Conservation (phyloP, 78 protist species). For the slime mould (Dictyostelium discoideum) region DNA sequence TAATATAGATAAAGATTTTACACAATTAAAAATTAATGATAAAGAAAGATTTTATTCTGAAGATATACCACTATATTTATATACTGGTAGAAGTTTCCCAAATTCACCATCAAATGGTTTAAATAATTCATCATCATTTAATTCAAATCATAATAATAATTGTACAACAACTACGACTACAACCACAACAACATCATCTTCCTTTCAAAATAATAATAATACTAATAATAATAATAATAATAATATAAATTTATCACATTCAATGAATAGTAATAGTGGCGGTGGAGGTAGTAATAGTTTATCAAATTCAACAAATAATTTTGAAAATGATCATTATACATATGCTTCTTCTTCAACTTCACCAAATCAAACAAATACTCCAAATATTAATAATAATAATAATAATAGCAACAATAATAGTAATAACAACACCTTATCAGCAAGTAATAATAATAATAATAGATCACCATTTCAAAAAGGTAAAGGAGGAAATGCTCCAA, state of each 20-base stretch:
- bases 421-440: neutral
- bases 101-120: slow-evolving; percentile 38
- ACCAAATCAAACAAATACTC: neutral
- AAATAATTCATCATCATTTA: slow-evolving; percentile 36
- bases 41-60: slow-evolving; percentile 26
- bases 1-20: neutral
- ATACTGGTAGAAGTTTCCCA: slow-evolving; percentile 61
- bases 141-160: slow-evolving; percentile 13
- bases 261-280: neutral
- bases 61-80: slow-evolving; percentile 49
- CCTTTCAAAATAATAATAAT: slow-evolving; percentile 14
- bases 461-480: slow-evolving; percentile 81
- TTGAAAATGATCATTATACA: neutral
- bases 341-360: neutral
- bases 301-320: slow-evolving; percentile 21
- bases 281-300: neutral
- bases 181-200: neutral
- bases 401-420: slow-evolving; percentile 17
- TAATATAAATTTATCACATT: slow-evolving; percentile 4
- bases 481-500: slow-evolving; percentile 33
- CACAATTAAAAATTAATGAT: slow-evolving; percentile 1
- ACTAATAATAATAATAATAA: neutral
- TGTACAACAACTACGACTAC: neutral
- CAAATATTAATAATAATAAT: slow-evolving; percentile 19
- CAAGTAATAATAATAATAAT: neutral